phyloP scores from a whole-genome alignment of 345 rosid species.

The Conringia planisiliqua region DNA sequence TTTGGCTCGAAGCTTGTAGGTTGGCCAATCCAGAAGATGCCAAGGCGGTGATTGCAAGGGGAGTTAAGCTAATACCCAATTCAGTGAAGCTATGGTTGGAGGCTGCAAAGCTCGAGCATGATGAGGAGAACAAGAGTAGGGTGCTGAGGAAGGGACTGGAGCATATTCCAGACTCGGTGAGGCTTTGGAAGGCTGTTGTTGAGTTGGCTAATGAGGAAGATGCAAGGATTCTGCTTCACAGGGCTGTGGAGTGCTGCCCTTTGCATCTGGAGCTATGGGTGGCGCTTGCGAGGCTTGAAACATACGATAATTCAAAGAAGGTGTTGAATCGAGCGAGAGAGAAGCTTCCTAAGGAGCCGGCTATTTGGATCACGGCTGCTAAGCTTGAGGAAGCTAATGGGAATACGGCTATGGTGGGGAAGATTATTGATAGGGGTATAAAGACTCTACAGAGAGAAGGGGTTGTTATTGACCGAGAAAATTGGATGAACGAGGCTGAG shows the following conservation, averaged over 20 bases:
- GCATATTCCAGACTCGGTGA: constrained; percentile 79
- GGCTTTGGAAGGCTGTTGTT: constrained; percentile 91
- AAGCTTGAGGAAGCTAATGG: constrained; percentile 95
- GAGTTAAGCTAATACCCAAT: constrained; percentile 78
- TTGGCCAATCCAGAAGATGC: constrained; percentile 85
- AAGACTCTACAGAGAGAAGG: constrained; percentile 86
- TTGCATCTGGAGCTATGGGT: constrained; percentile 86
- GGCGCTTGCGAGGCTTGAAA: constrained; percentile 84
- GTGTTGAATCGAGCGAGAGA: constrained; percentile 74
- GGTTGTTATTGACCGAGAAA: constrained; percentile 77
- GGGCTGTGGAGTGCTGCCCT: constrained; percentile 96
- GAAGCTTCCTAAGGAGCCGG: constrained; percentile 76
- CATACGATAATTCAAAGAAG: constrained; percentile 68
- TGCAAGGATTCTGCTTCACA: constrained; percentile 70
- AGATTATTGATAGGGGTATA: constrained; percentile 89
- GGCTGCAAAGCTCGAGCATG: constrained; percentile 85
- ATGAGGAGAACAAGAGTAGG: constrained; percentile 66
- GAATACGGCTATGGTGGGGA: constrained; percentile 67
- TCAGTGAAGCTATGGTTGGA: constrained; percentile 85
- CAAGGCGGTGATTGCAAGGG: constrained; percentile 82
- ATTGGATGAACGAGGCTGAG: constrained; percentile 96
- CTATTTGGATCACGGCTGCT: constrained; percentile 93
- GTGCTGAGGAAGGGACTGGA: constrained; percentile 85
- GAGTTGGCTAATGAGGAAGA: constrained; percentile 75
- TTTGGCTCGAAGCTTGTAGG: constrained; percentile 93